Conservation (phyloP, 2,329 filamentous ascomycete species). For the Botryotinia globosa region DNA sequence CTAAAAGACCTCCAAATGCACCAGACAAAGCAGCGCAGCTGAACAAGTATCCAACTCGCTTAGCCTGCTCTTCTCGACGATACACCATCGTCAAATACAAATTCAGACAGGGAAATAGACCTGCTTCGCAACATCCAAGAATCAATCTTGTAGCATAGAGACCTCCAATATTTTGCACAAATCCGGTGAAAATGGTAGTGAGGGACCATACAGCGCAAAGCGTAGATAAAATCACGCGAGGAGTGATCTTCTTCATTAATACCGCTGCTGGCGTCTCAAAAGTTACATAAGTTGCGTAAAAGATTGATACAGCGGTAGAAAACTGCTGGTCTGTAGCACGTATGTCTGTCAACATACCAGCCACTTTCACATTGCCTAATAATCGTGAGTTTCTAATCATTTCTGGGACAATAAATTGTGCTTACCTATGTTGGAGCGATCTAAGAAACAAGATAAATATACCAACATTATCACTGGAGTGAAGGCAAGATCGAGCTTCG, state of each 20-base stretch:
- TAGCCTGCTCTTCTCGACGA: constrained; percentile 52
- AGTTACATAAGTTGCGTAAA: constrained; percentile 51
- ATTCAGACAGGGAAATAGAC: constrained; percentile 49
- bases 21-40: constrained; percentile 51
- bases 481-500: constrained; percentile 48
- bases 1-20: constrained; percentile 53
- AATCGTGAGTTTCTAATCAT: constrained; percentile 33
- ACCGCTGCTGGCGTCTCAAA: constrained; percentile 49
- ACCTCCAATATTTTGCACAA: constrained; percentile 43
- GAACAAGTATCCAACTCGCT: constrained; percentile 52
- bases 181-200: constrained; percentile 48
- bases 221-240: constrained; percentile 42
- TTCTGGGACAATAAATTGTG: background rate
- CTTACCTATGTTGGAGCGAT: constrained; percentile 49
- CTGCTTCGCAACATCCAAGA: constrained; percentile 49
- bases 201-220: constrained; percentile 43
- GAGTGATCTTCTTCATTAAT: constrained; percentile 48
- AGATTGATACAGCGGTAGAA: constrained; percentile 44
- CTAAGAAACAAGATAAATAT: constrained; percentile 54
- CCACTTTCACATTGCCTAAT: constrained; percentile 42
- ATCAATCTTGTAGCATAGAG: constrained; percentile 48
- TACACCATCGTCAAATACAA: constrained; percentile 55
- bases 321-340: constrained; percentile 24
- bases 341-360: constrained; percentile 29
- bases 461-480: constrained; percentile 54